Evolutionary conservation across 805 yeast genomes (phyloP).

Genomic region (Helenozyma baotianmanensis): DNA sequence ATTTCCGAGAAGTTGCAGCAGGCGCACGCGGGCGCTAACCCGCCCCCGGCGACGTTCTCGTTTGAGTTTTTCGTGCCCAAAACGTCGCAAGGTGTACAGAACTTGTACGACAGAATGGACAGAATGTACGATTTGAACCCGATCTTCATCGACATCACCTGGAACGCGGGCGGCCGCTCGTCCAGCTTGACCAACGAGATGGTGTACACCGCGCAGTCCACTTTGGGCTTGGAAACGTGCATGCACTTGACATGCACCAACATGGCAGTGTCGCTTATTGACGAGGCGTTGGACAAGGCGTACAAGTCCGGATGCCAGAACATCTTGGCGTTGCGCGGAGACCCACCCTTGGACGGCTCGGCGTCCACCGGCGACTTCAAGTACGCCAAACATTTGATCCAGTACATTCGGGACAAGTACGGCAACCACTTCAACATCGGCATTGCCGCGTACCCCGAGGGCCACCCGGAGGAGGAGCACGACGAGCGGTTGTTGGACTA

Average conservation of each 20-base stretch:
- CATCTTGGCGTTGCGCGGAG: slow-evolving; percentile 92
- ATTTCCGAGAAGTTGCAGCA: slow-evolving; percentile 39
- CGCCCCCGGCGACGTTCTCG: slow-evolving; percentile 71
- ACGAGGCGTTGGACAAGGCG: slow-evolving; percentile 80
- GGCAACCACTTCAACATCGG: slow-evolving; percentile 93
- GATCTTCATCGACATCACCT: slow-evolving; percentile 89
- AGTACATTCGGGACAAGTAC: slow-evolving; percentile 67
- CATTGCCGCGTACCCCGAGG: slow-evolving; percentile 97
- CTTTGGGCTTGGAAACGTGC: slow-evolving; percentile 89
- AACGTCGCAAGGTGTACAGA: slow-evolving; percentile 94
- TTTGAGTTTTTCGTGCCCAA: slow-evolving; percentile 97
- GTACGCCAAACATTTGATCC: slow-evolving; percentile 83
- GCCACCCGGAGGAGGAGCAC: slow-evolving; percentile 79
- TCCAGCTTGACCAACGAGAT: slow-evolving; percentile 84
- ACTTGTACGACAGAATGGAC: slow-evolving; percentile 94
- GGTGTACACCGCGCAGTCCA: slow-evolving; percentile 86
- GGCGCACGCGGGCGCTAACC: slow-evolving; percentile 34
- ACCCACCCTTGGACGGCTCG: slow-evolving; percentile 77
- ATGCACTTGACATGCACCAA: slow-evolving; percentile 98
- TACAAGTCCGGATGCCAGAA: slow-evolving; percentile 91
- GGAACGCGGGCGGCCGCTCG: slow-evolving; percentile 96
- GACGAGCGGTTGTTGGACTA: slow-evolving; percentile 49
- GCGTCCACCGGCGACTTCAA: slow-evolving; percentile 79
- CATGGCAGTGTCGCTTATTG: slow-evolving; percentile 78
- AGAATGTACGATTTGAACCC: slow-evolving; percentile 93